A percentile compares a stretch with the other conserved stretches of the same genome.
Conservation (phyloP, 2,329 filamentous ascomycete species). For the Cladosporium sp. region DNA sequence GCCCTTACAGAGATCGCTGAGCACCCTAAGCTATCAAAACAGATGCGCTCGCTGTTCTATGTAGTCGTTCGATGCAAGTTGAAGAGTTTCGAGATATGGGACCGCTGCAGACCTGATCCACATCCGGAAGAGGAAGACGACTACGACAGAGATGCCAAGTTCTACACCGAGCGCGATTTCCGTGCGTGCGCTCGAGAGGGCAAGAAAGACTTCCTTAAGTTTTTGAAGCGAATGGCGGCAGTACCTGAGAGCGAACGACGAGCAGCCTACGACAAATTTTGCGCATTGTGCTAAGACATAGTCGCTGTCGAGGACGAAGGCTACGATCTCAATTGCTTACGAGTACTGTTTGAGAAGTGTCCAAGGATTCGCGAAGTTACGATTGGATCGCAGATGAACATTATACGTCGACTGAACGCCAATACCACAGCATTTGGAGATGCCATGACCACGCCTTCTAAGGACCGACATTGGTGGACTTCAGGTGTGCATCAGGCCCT, state of each 20-base stretch:
- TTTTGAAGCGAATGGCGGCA: not conserved
- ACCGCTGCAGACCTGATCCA: not conserved
- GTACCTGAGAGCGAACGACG: not conserved
- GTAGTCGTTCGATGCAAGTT: not conserved
- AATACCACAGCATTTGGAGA: not conserved
- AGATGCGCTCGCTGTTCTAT: constrained; percentile 5
- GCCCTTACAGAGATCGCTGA: not conserved
- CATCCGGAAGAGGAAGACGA: not conserved
- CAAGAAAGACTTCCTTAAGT: not conserved
- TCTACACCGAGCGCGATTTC: not conserved
- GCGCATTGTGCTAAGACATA: not conserved
- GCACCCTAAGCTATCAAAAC: not conserved
- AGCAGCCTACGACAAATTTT: not conserved
- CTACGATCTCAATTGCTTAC: not conserved
- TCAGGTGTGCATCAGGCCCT: not conserved
- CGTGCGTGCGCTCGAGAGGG: not conserved
- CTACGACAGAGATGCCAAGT: not conserved
- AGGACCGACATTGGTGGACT: not conserved
- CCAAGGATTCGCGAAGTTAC: not conserved
- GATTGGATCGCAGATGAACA: not conserved
- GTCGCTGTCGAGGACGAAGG: not conserved
- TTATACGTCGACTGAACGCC: not conserved
- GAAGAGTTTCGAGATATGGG: not conserved
- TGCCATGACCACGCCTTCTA: not conserved
- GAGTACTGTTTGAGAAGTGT: not conserved